Conservation (phyloP, 371 early-diverging fungal species). For the Vairimorpha necatrix region DNA sequence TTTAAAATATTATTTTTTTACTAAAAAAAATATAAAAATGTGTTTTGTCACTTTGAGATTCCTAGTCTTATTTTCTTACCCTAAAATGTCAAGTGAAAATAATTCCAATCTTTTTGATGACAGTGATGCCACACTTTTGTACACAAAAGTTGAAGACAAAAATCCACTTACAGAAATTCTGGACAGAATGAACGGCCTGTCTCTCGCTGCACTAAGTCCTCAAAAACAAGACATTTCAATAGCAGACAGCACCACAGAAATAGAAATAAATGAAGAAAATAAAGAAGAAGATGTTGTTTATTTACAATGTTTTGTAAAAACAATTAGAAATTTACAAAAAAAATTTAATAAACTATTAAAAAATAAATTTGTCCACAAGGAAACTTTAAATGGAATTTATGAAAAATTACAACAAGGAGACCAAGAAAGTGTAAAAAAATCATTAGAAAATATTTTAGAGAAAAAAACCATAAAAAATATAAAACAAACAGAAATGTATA, state of each 20-base stretch:
- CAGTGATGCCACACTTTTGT: background rate
- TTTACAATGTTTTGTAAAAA: conserved; percentile 12
- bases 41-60: no score
- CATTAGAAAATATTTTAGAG: background rate
- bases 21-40: no score
- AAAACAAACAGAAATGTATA: background rate
- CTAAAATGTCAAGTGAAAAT: background rate
- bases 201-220: background rate
- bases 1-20: no score
- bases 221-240: background rate
- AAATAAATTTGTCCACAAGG: conserved; percentile 15
- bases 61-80: background rate
- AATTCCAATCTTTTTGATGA: background rate
- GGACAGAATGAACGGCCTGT: background rate
- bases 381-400: background rate
- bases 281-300: conserved; percentile 21
- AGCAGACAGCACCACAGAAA: background rate
- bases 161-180: background rate
- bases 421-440: background rate
- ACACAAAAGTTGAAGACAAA: background rate
- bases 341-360: conserved; percentile 10
- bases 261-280: background rate
- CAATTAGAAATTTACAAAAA: conserved; percentile 2
- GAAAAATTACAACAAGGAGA: conserved; percentile 6
- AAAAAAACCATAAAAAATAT: background rate